Percentiles rank a stretch among this genome's conserved stretches.
Conservation (phyloP, 257 asterid species). For the Solanum rostratum region DNA sequence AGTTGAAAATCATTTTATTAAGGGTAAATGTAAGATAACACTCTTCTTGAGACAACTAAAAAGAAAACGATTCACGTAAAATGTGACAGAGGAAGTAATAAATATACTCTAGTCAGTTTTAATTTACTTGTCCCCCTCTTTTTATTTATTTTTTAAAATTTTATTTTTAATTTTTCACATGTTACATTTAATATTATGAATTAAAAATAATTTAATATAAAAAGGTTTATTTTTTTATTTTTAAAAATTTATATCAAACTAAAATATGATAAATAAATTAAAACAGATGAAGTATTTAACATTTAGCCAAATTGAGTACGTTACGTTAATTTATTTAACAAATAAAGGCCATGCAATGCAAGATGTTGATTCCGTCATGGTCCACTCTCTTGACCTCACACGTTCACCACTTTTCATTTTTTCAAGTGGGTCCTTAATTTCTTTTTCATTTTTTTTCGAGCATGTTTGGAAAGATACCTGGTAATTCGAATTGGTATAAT, state of each 20-base stretch:
- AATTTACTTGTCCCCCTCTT: no score
- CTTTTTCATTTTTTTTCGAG: background rate
- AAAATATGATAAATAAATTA: background rate
- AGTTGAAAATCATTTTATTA: no score
- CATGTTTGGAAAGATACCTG: no score
- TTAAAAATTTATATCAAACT: background rate
- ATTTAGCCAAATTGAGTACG: background rate
- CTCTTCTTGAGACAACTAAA: no score
- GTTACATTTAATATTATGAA: no score
- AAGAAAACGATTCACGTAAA: no score
- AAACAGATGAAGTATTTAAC: background rate
- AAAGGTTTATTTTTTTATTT: background rate
- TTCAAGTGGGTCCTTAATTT: background rate
- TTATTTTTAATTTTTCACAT: no score
- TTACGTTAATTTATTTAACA: background rate
- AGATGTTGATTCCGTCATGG: background rate
- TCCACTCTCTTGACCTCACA: background rate
- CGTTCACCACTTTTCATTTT: background rate
- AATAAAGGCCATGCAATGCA: background rate
- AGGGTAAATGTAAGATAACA: no score
- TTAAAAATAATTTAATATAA: no score
- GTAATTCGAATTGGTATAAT: no score
- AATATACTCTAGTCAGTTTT: background rate
- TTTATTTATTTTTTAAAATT: no score
- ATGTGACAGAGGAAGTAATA: no score